These are phyloP conservation scores for Corylus avellana DNA, from an alignment of 306 rosid species.

Conservation along the genomic window DNA sequence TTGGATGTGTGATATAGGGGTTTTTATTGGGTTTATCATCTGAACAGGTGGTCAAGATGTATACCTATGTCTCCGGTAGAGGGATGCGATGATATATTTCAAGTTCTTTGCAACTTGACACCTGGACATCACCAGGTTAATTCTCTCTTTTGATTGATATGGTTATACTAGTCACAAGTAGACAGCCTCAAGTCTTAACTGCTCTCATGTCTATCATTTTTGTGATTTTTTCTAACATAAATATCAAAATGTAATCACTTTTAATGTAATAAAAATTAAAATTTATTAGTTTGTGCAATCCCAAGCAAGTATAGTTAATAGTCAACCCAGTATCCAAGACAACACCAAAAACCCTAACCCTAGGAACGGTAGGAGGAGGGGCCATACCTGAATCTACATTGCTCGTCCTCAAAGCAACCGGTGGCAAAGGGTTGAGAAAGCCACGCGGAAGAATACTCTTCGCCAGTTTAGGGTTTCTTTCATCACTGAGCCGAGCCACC, in stretches of 20 bases:
- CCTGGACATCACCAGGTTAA: conserved; percentile 87
- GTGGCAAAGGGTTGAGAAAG: too few species aligned
- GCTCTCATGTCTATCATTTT: not conserved
- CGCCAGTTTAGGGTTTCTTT: too few species aligned
- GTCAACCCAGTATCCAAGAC: too few species aligned
- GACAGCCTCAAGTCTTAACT: not conserved
- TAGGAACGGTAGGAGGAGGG: too few species aligned
- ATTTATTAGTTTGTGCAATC: not conserved
- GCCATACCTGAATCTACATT: too few species aligned
- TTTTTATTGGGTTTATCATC: conserved; percentile 24
- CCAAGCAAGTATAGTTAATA: not conserved
- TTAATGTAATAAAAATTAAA: not conserved
- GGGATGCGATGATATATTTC: conserved; percentile 74
- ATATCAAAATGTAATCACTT: not conserved
- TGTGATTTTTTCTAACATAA: not conserved
- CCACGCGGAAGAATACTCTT: too few species aligned
- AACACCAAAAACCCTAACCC: too few species aligned
- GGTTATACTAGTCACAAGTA: not conserved
- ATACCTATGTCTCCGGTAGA: conserved; percentile 78
- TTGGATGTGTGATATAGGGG: conserved; percentile 21
- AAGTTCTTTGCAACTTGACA: conserved; percentile 71
- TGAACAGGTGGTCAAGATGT: conserved; percentile 64
- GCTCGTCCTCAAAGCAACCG: too few species aligned
- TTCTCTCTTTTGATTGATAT: conserved; percentile 22
- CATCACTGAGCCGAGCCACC: too few species aligned